Percentiles rank a stretch among this genome's conserved stretches.
Conservation (phyloP, 345 rosid genomes). For the Microthlaspi erraticum region DNA sequence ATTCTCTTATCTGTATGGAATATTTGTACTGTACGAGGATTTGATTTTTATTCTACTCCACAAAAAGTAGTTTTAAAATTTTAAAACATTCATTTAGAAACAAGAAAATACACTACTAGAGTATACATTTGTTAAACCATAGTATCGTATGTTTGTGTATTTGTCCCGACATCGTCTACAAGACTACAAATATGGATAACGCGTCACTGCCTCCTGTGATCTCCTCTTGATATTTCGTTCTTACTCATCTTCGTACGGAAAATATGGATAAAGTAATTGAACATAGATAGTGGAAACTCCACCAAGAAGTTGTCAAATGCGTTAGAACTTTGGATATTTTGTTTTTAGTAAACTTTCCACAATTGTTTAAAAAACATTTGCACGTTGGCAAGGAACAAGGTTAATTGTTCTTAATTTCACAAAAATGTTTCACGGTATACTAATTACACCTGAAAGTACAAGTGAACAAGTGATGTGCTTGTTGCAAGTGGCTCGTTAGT, state of each 20-base stretch:
- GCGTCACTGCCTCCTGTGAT: conserved; percentile 8
- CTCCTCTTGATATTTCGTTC: conserved; percentile 18
- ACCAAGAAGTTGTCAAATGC: conserved; percentile 29
- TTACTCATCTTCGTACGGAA: conserved; percentile 30
- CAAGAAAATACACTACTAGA: no score
- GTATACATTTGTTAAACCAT: not conserved
- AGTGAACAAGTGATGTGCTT: no score
- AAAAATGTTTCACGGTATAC: no score
- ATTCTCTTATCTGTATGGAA: conserved; percentile 18
- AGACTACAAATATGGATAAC: not conserved
- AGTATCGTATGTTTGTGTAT: conserved; percentile 9
- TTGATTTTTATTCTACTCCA: conserved; percentile 32
- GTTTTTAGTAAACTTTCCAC: no score
- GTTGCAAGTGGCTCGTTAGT: no score
- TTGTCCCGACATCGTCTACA: conserved; percentile 21
- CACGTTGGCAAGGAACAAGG: conserved; percentile 10
- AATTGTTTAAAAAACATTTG: not conserved
- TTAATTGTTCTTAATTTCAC: no score
- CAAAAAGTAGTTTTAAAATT: not conserved
- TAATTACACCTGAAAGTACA: no score
- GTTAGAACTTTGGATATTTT: no score
- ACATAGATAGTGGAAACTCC: conserved; percentile 36
- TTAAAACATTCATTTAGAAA: no score
- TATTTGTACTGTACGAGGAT: conserved; percentile 33
- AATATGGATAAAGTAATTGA: conserved; percentile 5